Conservation (phyloP, 805 yeast genomes). For the Cyberlindnera euphorbiae region DNA sequence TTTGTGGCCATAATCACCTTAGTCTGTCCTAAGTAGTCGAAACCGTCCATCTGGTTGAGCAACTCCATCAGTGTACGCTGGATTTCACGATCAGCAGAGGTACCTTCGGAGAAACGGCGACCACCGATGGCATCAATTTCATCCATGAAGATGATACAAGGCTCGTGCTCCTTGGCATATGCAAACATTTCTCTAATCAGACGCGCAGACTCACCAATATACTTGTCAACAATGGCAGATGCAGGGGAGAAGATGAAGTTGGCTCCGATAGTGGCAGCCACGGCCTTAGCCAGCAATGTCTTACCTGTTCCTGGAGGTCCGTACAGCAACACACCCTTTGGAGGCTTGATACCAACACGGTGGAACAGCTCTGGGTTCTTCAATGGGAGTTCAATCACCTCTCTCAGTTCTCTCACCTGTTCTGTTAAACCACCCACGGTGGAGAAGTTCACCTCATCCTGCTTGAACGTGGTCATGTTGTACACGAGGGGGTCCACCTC, state of each 20-base stretch:
- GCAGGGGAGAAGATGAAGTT: slow-evolving; percentile 98
- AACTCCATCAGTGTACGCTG: slow-evolving; percentile 97
- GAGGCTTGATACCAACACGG: slow-evolving; percentile 97
- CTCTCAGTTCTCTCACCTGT: slow-evolving; percentile 93
- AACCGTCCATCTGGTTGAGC: slow-evolving; percentile 97
- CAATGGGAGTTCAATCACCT: slow-evolving; percentile 93
- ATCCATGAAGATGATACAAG: slow-evolving; percentile 97
- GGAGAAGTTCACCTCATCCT: slow-evolving; percentile 93
- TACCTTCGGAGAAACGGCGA: slow-evolving; percentile 94
- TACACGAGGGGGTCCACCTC: slow-evolving; percentile 98
- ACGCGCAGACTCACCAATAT: slow-evolving; percentile 96
- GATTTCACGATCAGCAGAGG: slow-evolving; percentile 97
- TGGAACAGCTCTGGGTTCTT: slow-evolving; percentile 94
- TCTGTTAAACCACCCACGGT: slow-evolving; percentile 96
- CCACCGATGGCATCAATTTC: slow-evolving; percentile 99
- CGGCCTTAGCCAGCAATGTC: slow-evolving; percentile 93
- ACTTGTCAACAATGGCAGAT: slow-evolving; percentile 95
- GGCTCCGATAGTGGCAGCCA: slow-evolving; percentile 97
- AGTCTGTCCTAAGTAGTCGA: slow-evolving; percentile 93
- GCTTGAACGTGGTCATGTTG: slow-evolving; percentile 96
- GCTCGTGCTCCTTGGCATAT: slow-evolving; percentile 96
- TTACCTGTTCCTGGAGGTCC: slow-evolving; percentile 99
- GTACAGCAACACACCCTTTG: slow-evolving; percentile 92
- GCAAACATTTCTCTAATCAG: slow-evolving; percentile 97
- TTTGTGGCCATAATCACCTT: slow-evolving; percentile 99